Evolutionary conservation across 176 grass and related monocot genomes (phyloP), one percentile per base, ranked within the genome.

Genomic region (Eleusine coracana): DNA sequence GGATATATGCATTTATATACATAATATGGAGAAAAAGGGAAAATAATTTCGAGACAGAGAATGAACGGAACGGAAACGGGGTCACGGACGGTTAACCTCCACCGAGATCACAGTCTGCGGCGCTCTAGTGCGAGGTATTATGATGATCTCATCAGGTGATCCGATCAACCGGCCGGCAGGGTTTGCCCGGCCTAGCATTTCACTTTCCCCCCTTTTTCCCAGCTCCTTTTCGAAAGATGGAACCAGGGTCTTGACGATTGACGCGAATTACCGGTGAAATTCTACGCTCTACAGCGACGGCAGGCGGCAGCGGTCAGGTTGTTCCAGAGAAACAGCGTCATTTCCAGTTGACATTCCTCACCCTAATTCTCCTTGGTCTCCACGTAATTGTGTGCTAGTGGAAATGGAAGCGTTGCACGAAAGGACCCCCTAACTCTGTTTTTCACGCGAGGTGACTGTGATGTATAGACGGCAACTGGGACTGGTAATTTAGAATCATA

Each of bases 81-180:
- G 11, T 70, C 39, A 49, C 70, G 67, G 39, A 70, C 68, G 68
- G 40, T 45, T 71, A 13, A 5, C 21, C 68, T 41, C 68, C 66
- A 68, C 17, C 7, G 2, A 60, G 11, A 34, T 1, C 62, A 40
- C 3, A n/a, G 20, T 9, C 11, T 44, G 31, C 31, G 58, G n/a
- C n/a, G 11, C 7, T n/a, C 56, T 10, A 10, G 70, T 73, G 71
- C 71, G 45, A 51, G 48, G 3, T 10, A 42, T 48, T 9, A 54
- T 74, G 27, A 74, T 74, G 71, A 28, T 17, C 25, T 74, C 72
- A 55, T 55, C 27, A 73, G 71, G 44, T 46, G 44, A 46, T 46
- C 44, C 8, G 58, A 61, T 25, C 54, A n/a, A 61, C 23, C 8
- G 58, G 21, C n/a, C 2, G 59, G 25, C 10, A 27, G 23, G 55